Conservation (phyloP, 305 asterid species). For the Fraxinus albicans region DNA sequence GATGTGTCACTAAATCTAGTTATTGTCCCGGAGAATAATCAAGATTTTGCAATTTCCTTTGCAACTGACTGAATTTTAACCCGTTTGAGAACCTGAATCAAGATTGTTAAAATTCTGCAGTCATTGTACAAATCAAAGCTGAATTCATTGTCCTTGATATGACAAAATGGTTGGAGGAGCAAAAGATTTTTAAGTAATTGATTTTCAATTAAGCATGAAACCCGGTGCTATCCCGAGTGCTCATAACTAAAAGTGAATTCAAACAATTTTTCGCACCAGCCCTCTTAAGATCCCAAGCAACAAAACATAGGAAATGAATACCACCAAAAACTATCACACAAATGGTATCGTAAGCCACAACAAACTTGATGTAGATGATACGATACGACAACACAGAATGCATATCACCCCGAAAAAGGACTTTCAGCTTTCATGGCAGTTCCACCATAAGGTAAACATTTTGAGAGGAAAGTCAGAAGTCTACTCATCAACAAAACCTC, state of each 20-base stretch:
- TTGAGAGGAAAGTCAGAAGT: background rate
- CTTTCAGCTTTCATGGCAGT: background rate
- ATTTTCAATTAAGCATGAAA: background rate
- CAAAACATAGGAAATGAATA: background rate
- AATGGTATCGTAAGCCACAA: background rate
- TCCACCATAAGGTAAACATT: background rate
- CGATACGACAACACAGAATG: background rate
- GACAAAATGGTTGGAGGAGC: background rate
- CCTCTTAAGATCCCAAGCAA: background rate
- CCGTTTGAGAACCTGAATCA: background rate
- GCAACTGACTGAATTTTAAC: background rate
- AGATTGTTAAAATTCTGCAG: background rate
- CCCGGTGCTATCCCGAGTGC: background rate
- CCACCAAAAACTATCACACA: background rate
- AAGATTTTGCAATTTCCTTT: background rate
- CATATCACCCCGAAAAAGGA: background rate
- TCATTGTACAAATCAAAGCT: background rate
- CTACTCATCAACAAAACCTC: background rate
- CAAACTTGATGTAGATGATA: background rate
- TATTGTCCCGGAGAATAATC: background rate
- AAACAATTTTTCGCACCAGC: background rate
- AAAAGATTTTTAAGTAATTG: background rate
- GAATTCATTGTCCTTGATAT: background rate
- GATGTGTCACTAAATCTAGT: background rate
- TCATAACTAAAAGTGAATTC: background rate